phyloP scores from a whole-genome alignment of 192 early-diverging fungal genomes.

The Coemansia sp. region DNA sequence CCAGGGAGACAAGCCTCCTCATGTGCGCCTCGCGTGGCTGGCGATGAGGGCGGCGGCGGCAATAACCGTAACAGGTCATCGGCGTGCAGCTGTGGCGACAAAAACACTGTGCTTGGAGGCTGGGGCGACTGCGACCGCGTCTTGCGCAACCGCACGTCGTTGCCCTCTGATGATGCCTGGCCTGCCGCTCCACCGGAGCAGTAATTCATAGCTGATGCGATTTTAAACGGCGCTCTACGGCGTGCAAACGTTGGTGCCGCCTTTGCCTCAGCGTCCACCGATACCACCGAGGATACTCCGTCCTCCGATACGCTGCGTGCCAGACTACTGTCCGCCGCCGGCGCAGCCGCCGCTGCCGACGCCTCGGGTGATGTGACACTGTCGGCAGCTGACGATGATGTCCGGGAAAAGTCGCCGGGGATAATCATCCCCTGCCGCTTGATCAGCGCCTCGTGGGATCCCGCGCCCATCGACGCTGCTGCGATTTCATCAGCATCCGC shows the following conservation, averaged over 20 bases:
- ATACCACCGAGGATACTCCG: not conserved
- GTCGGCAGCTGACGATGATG: not conserved
- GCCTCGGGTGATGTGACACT: slow-evolving; percentile 4
- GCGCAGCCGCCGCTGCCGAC: slow-evolving; percentile 10
- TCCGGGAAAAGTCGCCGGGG: slow-evolving; percentile 6
- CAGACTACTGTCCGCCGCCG: slow-evolving; percentile 30
- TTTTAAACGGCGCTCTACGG: slow-evolving; percentile 12
- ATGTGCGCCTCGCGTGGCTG: not conserved
- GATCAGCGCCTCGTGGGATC: not conserved
- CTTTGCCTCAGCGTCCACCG: not conserved
- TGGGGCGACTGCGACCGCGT: slow-evolving; percentile 24
- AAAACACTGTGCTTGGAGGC: not conserved
- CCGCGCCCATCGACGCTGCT: not conserved
- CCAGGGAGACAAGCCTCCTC: not conserved
- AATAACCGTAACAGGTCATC: slow-evolving; percentile 4
- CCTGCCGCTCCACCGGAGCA: not conserved
- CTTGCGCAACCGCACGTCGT: slow-evolving; percentile 7
- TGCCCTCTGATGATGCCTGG: not conserved
- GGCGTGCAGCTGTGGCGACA: slow-evolving; percentile 23
- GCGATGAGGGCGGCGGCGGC: not conserved
- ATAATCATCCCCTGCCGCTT: slow-evolving; percentile 28
- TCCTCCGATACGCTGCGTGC: slow-evolving; percentile 18
- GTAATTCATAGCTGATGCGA: slow-evolving; percentile 7
- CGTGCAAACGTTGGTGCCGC: slow-evolving; percentile 1
- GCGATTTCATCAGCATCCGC: slow-evolving; percentile 10